phyloP scores from a whole-genome alignment of 495 filamentous ascomycete species.

The Parachaetomium inaequale region DNA sequence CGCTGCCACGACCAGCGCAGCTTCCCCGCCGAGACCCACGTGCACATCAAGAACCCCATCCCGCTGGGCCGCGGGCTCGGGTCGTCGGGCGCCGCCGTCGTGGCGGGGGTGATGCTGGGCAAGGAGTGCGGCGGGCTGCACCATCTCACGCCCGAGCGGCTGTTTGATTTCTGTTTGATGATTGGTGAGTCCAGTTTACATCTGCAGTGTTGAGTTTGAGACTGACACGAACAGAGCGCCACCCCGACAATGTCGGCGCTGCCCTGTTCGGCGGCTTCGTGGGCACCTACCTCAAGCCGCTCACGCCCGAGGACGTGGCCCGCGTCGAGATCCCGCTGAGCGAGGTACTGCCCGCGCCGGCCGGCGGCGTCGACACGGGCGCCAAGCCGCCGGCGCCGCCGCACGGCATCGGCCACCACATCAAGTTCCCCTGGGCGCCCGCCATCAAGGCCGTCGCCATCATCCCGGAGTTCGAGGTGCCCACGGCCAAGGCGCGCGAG shows the following conservation, averaged over 20 bases:
- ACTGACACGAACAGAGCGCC: constrained; percentile 57
- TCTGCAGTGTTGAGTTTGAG: not conserved
- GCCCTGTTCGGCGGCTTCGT: constrained; percentile 96
- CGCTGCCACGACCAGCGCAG: constrained; percentile 77
- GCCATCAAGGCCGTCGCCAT: constrained; percentile 95
- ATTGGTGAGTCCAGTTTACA: constrained; percentile 51
- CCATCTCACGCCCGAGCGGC: constrained; percentile 69
- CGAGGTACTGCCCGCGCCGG: constrained; percentile 82
- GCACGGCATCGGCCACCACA: constrained; percentile 83
- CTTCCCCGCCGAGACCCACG: constrained; percentile 81
- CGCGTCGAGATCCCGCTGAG: constrained; percentile 91
- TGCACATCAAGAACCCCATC: constrained; percentile 92
- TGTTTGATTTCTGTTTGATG: constrained; percentile 96
- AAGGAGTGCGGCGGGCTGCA: constrained; percentile 82
- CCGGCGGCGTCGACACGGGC: constrained; percentile 85
- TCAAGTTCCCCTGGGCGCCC: constrained; percentile 83
- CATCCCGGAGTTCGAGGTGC: constrained; percentile 89
- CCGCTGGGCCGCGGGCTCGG: constrained; percentile 87
- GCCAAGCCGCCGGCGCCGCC: constrained; percentile 82
- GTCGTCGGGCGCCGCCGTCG: constrained; percentile 89
- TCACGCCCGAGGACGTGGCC: constrained; percentile 78
- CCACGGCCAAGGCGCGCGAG: constrained; percentile 79
- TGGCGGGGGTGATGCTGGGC: constrained; percentile 85
- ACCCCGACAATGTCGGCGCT: constrained; percentile 95
- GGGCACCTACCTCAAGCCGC: constrained; percentile 87